Conservation (phyloP, 768 basidiomycete species). For the Russula griseocarnosa region DNA sequence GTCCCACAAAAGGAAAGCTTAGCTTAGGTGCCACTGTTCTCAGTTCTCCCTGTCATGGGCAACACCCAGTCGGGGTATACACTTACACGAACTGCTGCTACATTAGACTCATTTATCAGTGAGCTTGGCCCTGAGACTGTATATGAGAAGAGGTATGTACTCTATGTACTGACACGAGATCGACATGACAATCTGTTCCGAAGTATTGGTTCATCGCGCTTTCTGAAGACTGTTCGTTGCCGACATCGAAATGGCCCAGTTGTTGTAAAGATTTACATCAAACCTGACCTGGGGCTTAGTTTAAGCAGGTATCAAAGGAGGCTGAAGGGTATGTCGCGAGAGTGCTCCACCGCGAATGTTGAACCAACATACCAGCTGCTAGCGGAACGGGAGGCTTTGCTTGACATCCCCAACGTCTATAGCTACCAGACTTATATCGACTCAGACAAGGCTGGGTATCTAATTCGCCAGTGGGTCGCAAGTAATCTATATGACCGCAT, state of each 20-base stretch:
- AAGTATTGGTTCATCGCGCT: slow-evolving; percentile 68
- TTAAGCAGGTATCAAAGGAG: slow-evolving; percentile 69
- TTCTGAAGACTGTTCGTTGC: slow-evolving; percentile 80
- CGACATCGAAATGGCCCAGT: slow-evolving; percentile 78
- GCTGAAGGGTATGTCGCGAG: slow-evolving; percentile 58
- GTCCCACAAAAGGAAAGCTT: slow-evolving; percentile 8
- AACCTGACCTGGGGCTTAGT: slow-evolving; percentile 82
- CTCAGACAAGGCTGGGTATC: slow-evolving; percentile 93
- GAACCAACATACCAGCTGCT: slow-evolving; percentile 15
- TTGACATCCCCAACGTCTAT: slow-evolving; percentile 84
- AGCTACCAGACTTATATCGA: slow-evolving; percentile 87
- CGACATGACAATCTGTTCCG: not conserved
- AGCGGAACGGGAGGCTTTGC: slow-evolving; percentile 84
- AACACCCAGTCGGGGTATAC: slow-evolving; percentile 70
- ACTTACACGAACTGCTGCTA: slow-evolving; percentile 68
- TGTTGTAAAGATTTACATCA: slow-evolving; percentile 93
- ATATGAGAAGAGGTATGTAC: slow-evolving; percentile 83
- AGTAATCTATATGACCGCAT: slow-evolving; percentile 96
- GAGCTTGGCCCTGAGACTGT: slow-evolving; percentile 84
- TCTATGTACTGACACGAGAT: slow-evolving; percentile 4
- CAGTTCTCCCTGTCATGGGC: slow-evolving; percentile 50
- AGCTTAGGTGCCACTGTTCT: not conserved
- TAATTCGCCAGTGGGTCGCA: slow-evolving; percentile 91
- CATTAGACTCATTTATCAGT: slow-evolving; percentile 85
- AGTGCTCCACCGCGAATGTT: slow-evolving; percentile 16